Evolutionary conservation across 2,329 filamentous ascomycete species (phyloP), one percentile per base, ranked within the genome.

Genomic region (Colletotrichum nymphaeae): DNA sequence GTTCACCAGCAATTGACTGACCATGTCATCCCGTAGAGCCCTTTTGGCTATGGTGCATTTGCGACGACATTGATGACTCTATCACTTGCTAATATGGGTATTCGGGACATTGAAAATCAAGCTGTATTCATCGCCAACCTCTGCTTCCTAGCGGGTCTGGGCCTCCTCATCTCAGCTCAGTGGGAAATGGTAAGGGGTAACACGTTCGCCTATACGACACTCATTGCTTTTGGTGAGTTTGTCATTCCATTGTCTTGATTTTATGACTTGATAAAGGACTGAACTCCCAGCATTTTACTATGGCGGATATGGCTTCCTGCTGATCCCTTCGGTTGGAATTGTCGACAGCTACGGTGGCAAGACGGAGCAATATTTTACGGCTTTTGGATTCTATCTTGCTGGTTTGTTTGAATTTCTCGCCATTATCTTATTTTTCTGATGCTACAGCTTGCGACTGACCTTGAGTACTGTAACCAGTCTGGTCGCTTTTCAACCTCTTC

Each of bases 111-210:
- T 19, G 42, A 49, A 7, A 49, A 49, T 19, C 19, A 49, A n/a
- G 42, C 42, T 9, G 16, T 49, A 22, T 22, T 49, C 42, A 49
- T 49, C 8, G 42, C 42, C 42, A 49, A 49, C 19, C 42, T 49
- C 19, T 49, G 42, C 19, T 49, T 49, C 42, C 42, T 80, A 26
- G 79, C 81, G 8, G 86, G 84, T 0, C 83, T 89, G 62, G 87
- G 87, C 0, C 83, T 90, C 73, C 81, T 90, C 0, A 80, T 90
- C 1, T 86, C 87, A 1, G 88, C 88, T 4, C 87, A 90, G 75
- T 90, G 88, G 88, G 87, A 89, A 77, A 77, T 89, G 0, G 83
- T 86, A 0, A 78, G 84, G 8, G 88, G 88, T 0, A 89, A 89
- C 66, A 85, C 84, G 0, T 88, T 88, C 69, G 83, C 83, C 0